These are phyloP conservation scores for Populus alba DNA, from an alignment of 345 rosid genomes.

Conservation along the genomic window DNA sequence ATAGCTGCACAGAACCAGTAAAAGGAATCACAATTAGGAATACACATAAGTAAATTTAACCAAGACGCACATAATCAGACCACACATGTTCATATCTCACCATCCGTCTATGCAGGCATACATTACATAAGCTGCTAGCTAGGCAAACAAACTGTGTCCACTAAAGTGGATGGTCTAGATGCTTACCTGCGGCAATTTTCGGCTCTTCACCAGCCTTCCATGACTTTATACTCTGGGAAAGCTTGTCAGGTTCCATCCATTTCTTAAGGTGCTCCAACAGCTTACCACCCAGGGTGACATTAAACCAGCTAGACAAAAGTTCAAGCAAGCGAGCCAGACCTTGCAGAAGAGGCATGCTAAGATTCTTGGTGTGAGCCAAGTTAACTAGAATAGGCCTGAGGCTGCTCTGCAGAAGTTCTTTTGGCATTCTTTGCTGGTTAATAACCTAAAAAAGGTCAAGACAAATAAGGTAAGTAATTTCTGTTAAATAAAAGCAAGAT, in stretches of 20 bases:
- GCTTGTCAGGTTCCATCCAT: constrained; percentile 99
- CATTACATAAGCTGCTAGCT: not conserved
- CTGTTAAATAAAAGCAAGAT: not conserved
- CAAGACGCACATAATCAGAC: not conserved
- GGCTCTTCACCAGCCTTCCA: constrained; percentile 99
- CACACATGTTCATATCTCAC: not conserved
- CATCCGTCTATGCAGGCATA: not conserved
- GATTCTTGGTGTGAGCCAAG: constrained; percentile 96
- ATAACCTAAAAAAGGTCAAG: constrained; percentile 57
- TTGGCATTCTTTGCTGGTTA: constrained; percentile 97
- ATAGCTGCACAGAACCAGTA: constrained; percentile 65
- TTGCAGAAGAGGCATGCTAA: constrained; percentile 96
- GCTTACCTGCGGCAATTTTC: constrained; percentile 91
- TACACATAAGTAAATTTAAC: not conserved
- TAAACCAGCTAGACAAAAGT: constrained; percentile 94
- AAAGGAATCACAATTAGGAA: not conserved
- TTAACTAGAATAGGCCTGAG: constrained; percentile 96
- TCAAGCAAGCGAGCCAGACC: constrained; percentile 98
- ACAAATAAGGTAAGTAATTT: constrained; percentile 5
- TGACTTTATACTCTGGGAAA: constrained; percentile 83
- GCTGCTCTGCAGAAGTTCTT: constrained; percentile 98
- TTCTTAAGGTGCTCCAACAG: constrained; percentile 96
- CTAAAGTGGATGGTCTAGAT: not conserved
- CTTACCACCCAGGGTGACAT: constrained; percentile 96
- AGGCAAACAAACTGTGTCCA: not conserved